Evolutionary conservation across 495 filamentous ascomycete genomes (phyloP), one percentile per base, ranked within the genome.

Genomic region (Penicillium subrubescens): DNA sequence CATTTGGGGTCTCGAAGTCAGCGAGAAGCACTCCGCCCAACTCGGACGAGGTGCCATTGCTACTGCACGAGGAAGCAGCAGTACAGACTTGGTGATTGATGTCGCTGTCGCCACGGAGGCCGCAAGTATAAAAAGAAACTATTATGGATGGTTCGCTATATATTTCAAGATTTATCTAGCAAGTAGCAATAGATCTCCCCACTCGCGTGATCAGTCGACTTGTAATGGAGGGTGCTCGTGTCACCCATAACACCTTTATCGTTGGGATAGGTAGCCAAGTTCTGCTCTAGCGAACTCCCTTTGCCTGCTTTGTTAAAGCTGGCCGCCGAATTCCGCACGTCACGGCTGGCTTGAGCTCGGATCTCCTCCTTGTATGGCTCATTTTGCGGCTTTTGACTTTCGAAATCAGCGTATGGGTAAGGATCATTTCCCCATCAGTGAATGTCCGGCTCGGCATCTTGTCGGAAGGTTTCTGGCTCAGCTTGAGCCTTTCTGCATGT

Each of bases 361-460:
- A 59, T 68, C 52, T 44, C 50, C 55, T 4, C 39, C 41, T 53
- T 12, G 50, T 19, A 37, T 21, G 46, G 29, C 29, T 64, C 35
- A 63, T 59, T 44, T 60, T 63, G 58, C 25, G 55, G 66, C 35
- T 65, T 61, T 31, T 64, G 23, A n/a, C 56, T 27, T 58, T 65
- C 64, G 14, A 15, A 8, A 43, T 48, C 25, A 31, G 2, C 23
- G 27, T 11, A 25, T n/a, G 57, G 17, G 57, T 50, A 59, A 14
- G 15, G 3, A 11, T n/a, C 29, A 33, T 31, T 29, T 17, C 27
- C 50, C 25, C 3, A 33, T 33, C 7, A 2, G 15, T 11, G 11
- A 25, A 14, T 53, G 8, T 29, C 50, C 7, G 1, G 19, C 25
- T 34, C 8, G 29, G 5, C 5, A 1, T 35, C 10, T 2, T 2